Evolutionary conservation across 768 basidiomycete genomes (phyloP).

Genomic region (Mycena rosella): DNA sequence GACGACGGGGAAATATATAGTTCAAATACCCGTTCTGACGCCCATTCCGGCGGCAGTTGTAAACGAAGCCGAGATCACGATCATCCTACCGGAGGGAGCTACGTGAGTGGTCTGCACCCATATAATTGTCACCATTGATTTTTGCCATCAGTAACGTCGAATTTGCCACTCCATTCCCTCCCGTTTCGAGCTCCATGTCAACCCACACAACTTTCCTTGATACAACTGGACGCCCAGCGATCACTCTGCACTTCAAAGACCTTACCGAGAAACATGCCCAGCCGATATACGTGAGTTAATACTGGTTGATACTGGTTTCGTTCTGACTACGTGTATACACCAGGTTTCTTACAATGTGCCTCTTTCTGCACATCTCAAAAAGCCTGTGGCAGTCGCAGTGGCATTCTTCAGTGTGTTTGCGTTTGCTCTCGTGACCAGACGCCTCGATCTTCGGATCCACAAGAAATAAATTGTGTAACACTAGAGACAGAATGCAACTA

Average conservation of each 20-base stretch:
- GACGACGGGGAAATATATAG: slow-evolving; percentile 72
- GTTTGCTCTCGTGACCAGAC: slow-evolving; percentile 56
- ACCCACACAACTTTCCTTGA: slow-evolving; percentile 92
- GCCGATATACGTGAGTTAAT: slow-evolving; percentile 80
- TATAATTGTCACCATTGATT: slow-evolving; percentile 19
- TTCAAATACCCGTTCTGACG: slow-evolving; percentile 90
- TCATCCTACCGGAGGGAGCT: slow-evolving; percentile 96
- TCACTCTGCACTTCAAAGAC: slow-evolving; percentile 79
- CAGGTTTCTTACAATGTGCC: slow-evolving; percentile 93
- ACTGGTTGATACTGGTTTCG: neutral
- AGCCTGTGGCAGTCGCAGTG: slow-evolving; percentile 82
- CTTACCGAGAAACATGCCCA: slow-evolving; percentile 86
- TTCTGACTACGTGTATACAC: slow-evolving; percentile 5
- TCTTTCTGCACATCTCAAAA: slow-evolving; percentile 84
- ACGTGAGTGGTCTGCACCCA: slow-evolving; percentile 67
- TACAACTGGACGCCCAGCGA: slow-evolving; percentile 85
- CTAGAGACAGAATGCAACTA: slow-evolving; percentile 39
- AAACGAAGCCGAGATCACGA: slow-evolving; percentile 80
- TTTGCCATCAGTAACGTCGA: slow-evolving; percentile 74
- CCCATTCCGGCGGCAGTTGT: slow-evolving; percentile 84
- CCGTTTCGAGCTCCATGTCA: slow-evolving; percentile 69
- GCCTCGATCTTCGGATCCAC: slow-evolving; percentile 63
- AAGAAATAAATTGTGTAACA: slow-evolving; percentile 53
- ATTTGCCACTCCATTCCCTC: slow-evolving; percentile 82
- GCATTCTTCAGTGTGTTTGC: slow-evolving; percentile 79